Percentiles rank a stretch among this genome's conserved stretches.
Conservation (phyloP, 345 rosid species). For the Populus pruinosa region DNA sequence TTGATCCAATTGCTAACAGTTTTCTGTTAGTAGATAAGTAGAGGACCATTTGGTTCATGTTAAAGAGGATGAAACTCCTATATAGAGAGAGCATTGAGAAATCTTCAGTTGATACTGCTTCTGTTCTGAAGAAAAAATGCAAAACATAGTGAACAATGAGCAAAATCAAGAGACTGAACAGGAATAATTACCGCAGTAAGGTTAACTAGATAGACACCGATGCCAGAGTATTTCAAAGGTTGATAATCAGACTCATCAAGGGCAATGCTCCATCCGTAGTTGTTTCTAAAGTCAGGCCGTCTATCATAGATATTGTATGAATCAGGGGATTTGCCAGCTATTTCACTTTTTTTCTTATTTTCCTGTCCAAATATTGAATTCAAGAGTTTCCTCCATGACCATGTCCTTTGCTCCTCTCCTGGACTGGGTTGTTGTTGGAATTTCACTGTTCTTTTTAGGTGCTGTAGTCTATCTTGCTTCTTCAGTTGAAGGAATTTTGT, state of each 20-base stretch:
- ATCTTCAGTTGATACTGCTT: not conserved
- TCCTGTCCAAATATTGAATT: slow-evolving; percentile 27
- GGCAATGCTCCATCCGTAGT: slow-evolving; percentile 79
- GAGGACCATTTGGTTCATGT: too few relatives aligned
- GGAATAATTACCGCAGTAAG: slow-evolving; percentile 64
- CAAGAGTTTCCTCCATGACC: slow-evolving; percentile 63
- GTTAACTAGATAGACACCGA: slow-evolving; percentile 66
- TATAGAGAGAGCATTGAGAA: too few relatives aligned
- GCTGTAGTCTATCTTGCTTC: slow-evolving; percentile 46
- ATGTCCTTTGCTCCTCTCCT: slow-evolving; percentile 24
- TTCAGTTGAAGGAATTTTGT: slow-evolving; percentile 43
- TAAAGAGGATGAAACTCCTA: too few relatives aligned
- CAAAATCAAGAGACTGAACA: not conserved
- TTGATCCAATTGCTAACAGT: too few relatives aligned
- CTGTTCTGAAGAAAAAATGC: not conserved
- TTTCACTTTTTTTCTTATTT: slow-evolving; percentile 6
- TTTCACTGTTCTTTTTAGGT: slow-evolving; percentile 49
- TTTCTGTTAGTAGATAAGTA: too few relatives aligned
- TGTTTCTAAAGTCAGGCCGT: slow-evolving; percentile 49
- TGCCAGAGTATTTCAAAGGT: slow-evolving; percentile 63
- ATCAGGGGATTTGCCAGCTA: slow-evolving; percentile 40
- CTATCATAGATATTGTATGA: slow-evolving; percentile 59
- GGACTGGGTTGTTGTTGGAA: slow-evolving; percentile 25
- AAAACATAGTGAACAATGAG: not conserved
- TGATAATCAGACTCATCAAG: slow-evolving; percentile 47